Conservation (phyloP, 768 basidiomycete genomes). For the Lactarius pseudohatsudake region DNA sequence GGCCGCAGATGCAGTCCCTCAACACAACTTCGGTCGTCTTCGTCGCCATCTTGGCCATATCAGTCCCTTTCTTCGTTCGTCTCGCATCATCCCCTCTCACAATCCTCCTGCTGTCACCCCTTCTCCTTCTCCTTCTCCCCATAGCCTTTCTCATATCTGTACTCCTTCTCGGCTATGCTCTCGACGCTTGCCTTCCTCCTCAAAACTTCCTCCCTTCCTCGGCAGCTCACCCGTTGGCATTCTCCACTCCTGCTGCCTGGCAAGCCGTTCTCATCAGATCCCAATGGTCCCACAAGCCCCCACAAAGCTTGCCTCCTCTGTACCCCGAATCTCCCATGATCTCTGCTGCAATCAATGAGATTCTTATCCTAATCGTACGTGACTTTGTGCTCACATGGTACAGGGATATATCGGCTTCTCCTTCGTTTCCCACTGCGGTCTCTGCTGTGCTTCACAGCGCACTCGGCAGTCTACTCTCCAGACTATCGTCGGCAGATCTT, state of each 20-base stretch:
- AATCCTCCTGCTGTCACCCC: conserved; percentile 62
- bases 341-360: conserved; percentile 72
- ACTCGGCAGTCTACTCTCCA: conserved; percentile 55
- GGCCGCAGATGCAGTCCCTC: conserved; percentile 19
- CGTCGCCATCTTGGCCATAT: conserved; percentile 56
- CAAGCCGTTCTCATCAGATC: conserved; percentile 85
- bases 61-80: conserved; percentile 54
- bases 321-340: conserved; percentile 62
- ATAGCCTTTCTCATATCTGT: conserved; percentile 37
- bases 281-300: conserved; percentile 80
- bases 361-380: conserved; percentile 76
- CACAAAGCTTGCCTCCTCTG: conserved; percentile 66
- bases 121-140: conserved; percentile 56
- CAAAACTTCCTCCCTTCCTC: conserved; percentile 43
- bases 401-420: conserved; percentile 76
- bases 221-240: conserved; percentile 73
- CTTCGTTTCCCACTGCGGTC: conserved; percentile 85
- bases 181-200: conserved; percentile 48
- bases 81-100: conserved; percentile 65
- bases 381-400: conserved; percentile 95
- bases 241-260: conserved; percentile 95
- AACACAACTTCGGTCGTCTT: conserved; percentile 47
- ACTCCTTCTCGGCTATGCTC: conserved; percentile 55
- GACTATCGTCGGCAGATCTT: conserved; percentile 63
- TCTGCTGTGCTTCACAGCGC: conserved; percentile 70